Conservation (phyloP, 257 asterid species). For the Nicotiana tabacum region DNA sequence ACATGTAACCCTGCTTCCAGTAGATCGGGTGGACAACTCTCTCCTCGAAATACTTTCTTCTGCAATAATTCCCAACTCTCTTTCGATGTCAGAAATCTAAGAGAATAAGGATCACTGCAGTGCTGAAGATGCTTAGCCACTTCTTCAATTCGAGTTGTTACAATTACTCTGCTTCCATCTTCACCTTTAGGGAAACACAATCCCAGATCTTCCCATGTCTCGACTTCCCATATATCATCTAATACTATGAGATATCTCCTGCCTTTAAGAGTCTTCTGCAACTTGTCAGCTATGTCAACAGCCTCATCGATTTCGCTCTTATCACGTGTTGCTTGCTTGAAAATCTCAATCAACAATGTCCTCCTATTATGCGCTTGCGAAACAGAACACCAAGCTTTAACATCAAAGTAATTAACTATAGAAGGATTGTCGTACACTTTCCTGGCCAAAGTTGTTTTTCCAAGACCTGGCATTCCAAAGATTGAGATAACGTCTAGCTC, state of each 20-base stretch:
- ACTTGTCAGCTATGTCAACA: not conserved
- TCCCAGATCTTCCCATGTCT: not conserved
- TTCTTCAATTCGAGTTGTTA: not conserved
- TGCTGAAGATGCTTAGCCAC: not conserved
- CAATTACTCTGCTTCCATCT: not conserved
- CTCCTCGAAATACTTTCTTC: not conserved
- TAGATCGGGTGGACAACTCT: not conserved
- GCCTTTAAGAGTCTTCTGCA: not conserved
- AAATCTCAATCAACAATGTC: not conserved
- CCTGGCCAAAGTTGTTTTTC: not conserved
- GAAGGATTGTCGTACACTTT: not conserved
- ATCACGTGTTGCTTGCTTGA: not conserved
- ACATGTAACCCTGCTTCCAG: not conserved
- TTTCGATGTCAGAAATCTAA: not conserved
- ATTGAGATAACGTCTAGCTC: not conserved
- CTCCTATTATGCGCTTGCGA: not conserved
- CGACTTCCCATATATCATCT: constrained; percentile 4
- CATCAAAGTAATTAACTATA: not conserved
- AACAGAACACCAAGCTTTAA: not conserved
- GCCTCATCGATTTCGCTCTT: not conserved
- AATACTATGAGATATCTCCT: not conserved
- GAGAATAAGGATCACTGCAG: not conserved
- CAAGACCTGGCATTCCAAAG: not conserved
- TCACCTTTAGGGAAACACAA: not conserved
- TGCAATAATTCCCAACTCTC: not conserved